Conservation (phyloP, 1,284 basidiomycete species). For the Trichosporon sp. region DNA sequence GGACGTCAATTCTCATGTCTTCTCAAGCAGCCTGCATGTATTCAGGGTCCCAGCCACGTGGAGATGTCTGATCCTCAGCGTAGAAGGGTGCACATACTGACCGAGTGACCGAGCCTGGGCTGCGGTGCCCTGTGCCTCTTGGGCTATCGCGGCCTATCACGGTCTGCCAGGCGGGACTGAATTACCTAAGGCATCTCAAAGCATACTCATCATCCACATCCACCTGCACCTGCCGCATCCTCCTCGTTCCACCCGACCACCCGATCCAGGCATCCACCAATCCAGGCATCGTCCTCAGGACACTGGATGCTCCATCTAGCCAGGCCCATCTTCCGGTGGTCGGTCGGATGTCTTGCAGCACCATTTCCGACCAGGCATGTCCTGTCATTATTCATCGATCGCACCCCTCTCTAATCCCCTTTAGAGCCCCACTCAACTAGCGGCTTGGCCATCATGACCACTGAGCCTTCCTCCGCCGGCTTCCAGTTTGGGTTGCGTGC, state of each 20-base stretch:
- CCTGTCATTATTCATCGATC: background rate
- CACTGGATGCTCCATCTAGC: too few relatives aligned
- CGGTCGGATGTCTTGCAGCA: background rate
- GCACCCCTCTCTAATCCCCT: background rate
- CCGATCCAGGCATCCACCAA: too few relatives aligned
- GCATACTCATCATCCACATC: too few relatives aligned
- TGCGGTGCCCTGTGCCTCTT: background rate
- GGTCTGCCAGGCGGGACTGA: background rate
- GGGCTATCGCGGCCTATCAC: too few relatives aligned
- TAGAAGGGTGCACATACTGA: background rate
- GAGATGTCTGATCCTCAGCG: background rate
- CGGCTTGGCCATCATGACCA: too few relatives aligned
- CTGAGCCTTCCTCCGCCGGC: too few relatives aligned
- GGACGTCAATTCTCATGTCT: background rate
- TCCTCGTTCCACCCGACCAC: too few relatives aligned
- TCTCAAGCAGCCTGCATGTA: background rate
- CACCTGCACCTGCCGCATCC: too few relatives aligned
- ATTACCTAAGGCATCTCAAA: background rate
- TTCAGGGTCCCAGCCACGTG: background rate
- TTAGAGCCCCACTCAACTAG: too few relatives aligned
- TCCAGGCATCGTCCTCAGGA: too few relatives aligned
- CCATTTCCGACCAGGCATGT: background rate
- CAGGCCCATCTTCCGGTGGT: too few relatives aligned
- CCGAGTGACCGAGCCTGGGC: background rate
- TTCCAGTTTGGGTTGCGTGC: too few relatives aligned